Base-by-base conservation (phyloP, 2,329 filamentous ascomycete species). In the Diaporthe citrichinensis region DNA sequence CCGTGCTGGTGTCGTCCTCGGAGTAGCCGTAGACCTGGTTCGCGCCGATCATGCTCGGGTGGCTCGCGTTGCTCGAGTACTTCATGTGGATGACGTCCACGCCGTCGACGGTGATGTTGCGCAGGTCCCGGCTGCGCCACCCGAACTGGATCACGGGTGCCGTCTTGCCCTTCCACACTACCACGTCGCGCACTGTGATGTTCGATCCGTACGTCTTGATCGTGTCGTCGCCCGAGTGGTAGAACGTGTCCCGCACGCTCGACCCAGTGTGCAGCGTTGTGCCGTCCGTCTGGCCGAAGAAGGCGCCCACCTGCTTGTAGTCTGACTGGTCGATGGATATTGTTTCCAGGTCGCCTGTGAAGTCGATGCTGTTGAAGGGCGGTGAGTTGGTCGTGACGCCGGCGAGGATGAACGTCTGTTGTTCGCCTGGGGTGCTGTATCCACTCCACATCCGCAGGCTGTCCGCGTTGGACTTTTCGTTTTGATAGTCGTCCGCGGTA, bases 271-370 rank as follows among this genome's bases (percentile, higher is more conserved):
- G 84, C 65, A 84, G 80, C 55, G 84, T 79, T 51, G 80, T 81
- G 28, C 83, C 83, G 76, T 85, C 84, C 1, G 84, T 85, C 76
- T 85, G 84, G 31, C 77, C 78, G 72, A 81, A 85, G 75, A 81
- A 85, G 15, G 83, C 81, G 14, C 84, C 83, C 44, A 85, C 84
- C 75, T 84, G 84, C 78, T 85, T 85, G 76, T 84, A 84, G 72
- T 85, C 84, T 2, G 73, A 80, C 14, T 78, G 78, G 25, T 80
- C 72, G 49, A 81, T 79, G n/a, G 77, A 75, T 39, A 81, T 76
- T 5, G 72, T 75, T 68, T 80, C 78, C 34, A 81, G 78, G 68
- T 76, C 75, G 20, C 75, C 75, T 4, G 10, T 51, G 34, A 76
- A 76, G 76, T 84, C 84, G 79, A 85, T 83, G 57, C 78, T 82